Conservation (phyloP, 2,329 filamentous ascomycete species). For the Ophiobolus disseminans region DNA sequence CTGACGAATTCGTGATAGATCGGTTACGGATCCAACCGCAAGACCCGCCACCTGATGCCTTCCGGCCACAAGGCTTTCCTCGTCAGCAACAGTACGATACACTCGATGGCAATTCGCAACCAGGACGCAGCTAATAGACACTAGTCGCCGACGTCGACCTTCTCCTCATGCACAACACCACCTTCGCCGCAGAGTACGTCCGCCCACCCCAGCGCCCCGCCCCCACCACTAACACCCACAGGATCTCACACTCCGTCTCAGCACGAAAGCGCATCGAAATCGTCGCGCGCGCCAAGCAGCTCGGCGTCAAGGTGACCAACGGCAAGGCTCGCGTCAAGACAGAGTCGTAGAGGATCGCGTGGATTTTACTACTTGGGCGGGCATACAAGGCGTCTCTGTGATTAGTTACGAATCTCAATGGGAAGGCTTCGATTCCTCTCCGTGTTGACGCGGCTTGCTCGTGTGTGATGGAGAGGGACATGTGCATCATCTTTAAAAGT, state of each 20-base stretch:
- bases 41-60: conserved; percentile 98
- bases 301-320: conserved; percentile 99
- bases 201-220: background rate
- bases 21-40: conserved; percentile 98
- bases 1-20: conserved; percentile 68
- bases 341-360: conserved; percentile 70
- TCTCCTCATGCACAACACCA: conserved; percentile 99
- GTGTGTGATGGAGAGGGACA: conserved; percentile 30
- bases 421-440: conserved; percentile 42
- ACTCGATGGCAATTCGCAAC: background rate
- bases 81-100: conserved; percentile 77
- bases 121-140: conserved; percentile 25
- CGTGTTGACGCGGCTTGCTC: conserved; percentile 22
- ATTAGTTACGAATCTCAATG: conserved; percentile 48
- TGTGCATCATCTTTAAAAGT: conserved; percentile 41
- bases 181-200: conserved; percentile 95
- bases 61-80: conserved; percentile 99
- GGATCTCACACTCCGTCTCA: conserved; percentile 97
- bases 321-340: conserved; percentile 98
- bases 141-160: conserved; percentile 86
- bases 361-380: conserved; percentile 39
- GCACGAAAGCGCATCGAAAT: conserved; percentile 99
- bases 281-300: conserved; percentile 93
- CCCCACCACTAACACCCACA: conserved; percentile 48
- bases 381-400: conserved; percentile 50